Evolutionary conservation across 2,329 filamentous ascomycete species (phyloP).

Genomic region (Penicillium sp.): DNA sequence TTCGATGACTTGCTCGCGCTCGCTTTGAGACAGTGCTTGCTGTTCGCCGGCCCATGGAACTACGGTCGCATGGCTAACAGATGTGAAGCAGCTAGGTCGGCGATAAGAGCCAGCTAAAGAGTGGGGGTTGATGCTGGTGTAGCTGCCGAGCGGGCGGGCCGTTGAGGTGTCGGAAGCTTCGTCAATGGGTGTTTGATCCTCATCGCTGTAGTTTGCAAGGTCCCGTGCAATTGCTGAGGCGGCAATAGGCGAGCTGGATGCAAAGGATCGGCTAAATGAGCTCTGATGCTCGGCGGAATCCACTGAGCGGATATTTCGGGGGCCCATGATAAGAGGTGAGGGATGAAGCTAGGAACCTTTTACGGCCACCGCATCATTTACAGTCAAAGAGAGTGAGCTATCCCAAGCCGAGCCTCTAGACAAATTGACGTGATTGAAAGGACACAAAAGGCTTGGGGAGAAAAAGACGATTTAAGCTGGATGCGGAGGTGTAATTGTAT

Average conservation of each 20-base stretch:
- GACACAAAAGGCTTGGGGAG: neutral
- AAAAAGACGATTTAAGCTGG: slow-evolving; percentile 7
- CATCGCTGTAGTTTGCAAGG: slow-evolving; percentile 62
- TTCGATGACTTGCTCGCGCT: slow-evolving; percentile 54
- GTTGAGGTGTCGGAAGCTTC: slow-evolving; percentile 43
- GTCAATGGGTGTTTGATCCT: slow-evolving; percentile 47
- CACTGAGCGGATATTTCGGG: slow-evolving; percentile 29
- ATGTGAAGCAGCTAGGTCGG: slow-evolving; percentile 73
- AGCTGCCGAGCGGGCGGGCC: slow-evolving; percentile 41
- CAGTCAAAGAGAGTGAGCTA: neutral
- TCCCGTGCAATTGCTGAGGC: slow-evolving; percentile 66
- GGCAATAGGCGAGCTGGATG: slow-evolving; percentile 63
- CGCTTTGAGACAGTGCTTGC: slow-evolving; percentile 51
- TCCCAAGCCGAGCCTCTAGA: neutral
- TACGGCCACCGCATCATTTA: slow-evolving; percentile 5
- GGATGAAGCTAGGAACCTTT: neutral
- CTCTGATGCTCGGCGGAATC: slow-evolving; percentile 29
- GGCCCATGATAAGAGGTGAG: slow-evolving; percentile 28
- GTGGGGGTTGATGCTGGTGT: slow-evolving; percentile 38
- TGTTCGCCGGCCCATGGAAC: slow-evolving; percentile 52
- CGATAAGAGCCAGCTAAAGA: slow-evolving; percentile 68
- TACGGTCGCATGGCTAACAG: slow-evolving; percentile 68
- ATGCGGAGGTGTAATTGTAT: slow-evolving; percentile 8
- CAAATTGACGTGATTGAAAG: neutral
- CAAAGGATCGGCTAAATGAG: slow-evolving; percentile 48